Base-by-base conservation (phyloP, 2,329 filamentous ascomycete species). In the Neospermospora avenae region DNA sequence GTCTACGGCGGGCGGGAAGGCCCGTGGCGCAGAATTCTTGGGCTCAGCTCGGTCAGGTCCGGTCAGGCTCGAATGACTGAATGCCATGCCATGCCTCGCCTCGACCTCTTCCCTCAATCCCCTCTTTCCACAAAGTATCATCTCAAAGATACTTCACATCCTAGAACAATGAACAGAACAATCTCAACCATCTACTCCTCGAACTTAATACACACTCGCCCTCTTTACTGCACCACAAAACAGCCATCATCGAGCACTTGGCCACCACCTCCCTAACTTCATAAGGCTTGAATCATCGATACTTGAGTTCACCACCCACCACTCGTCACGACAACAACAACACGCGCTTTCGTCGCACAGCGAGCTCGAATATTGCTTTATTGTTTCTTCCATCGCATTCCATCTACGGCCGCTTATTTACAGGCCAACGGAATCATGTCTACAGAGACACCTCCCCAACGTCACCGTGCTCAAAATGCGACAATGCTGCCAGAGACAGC, bases 341-440 rank as follows among this genome's bases (percentile, higher is more conserved):
- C 10, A 61, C 39, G 24, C 53, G 34, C 54, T 55, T 45, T 24
- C 46, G 48, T 44, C 61, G 52, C 24, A 42, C 22, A 44, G 46
- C 46, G 51, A 22, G 45, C 46, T 54, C 55, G n/a, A 51, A 54
- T 45, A 57, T 60, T 63, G 42, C 45, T 66, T 64, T 58, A 57
- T 35, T 61, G 59, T 56, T 65, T 66, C 39, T 53, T 37, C 57
- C 65, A 44, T 57, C 60, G 48, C 49, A 56, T 35, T 61, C 56
- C 64, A 65, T 66, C 63, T 25, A 64, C 65, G 63, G 65, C 68
- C 67, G 63, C 73, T 71, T 79, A 80, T 80, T 78, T 79, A 75
- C 77, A 76, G 77, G 79, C 64, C 68, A 64, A 64, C 75, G 75
- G 75, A 68, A 71, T 72, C 57, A 81, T 81, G 79, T 78, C 78